phyloP scores from a whole-genome alignment of 2,329 filamentous ascomycete species.

The Diaporthe sp. region DNA sequence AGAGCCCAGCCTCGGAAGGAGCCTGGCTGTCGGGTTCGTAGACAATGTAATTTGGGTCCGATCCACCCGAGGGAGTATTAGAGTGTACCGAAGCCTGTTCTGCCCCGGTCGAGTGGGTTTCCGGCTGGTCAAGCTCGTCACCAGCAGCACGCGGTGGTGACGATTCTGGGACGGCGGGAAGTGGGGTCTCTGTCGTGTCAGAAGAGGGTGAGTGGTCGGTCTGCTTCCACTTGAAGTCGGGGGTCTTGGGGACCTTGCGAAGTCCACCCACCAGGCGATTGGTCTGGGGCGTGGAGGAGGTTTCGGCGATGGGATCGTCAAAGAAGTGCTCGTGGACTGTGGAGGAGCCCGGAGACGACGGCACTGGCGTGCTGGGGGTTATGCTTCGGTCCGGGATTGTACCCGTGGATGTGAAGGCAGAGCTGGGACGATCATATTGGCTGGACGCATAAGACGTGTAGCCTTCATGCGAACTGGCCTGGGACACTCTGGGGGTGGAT shows the following conservation, averaged over 20 bases:
- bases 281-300: conserved; percentile 61
- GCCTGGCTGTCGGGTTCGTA: conserved; percentile 54
- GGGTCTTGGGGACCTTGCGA: conserved; percentile 64
- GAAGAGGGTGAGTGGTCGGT: conserved; percentile 47
- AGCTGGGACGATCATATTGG: conserved; percentile 61
- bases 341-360: conserved; percentile 51
- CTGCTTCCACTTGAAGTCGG: conserved; percentile 60
- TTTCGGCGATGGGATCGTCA: conserved; percentile 51
- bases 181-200: conserved; percentile 47
- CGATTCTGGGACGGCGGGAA: conserved; percentile 51
- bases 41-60: conserved; percentile 64
- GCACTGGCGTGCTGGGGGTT: conserved; percentile 51
- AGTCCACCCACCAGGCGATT: conserved; percentile 69
- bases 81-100: conserved; percentile 55
- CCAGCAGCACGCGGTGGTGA: conserved; percentile 48
- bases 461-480: conserved; percentile 62
- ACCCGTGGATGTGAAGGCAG: conserved; percentile 58
- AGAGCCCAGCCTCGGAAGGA: conserved; percentile 8
- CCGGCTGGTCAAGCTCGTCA: conserved; percentile 27
- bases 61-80: conserved; percentile 58
- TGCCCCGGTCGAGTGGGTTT: conserved; percentile 43
- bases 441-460: conserved; percentile 63
- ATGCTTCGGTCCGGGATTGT: conserved; percentile 61
- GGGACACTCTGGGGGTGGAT: conserved; percentile 55
- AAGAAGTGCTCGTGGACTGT: conserved; percentile 49